Evolutionary conservation across 2,329 filamentous ascomycete genomes (phyloP).

Genomic region (Cadophora gregata): DNA sequence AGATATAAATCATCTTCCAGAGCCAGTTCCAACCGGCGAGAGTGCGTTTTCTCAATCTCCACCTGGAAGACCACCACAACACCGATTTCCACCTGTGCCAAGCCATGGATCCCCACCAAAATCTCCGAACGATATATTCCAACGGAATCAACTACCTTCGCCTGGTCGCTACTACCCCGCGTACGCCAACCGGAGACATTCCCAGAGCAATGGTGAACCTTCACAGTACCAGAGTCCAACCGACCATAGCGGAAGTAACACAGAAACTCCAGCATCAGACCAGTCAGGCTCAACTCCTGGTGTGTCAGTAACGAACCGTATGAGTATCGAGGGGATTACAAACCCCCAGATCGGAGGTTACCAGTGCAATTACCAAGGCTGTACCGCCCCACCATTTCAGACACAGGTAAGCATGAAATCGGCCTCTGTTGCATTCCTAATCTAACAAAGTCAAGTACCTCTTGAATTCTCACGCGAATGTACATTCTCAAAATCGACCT

Average conservation of each 20-base stretch:
- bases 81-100: constrained; percentile 34
- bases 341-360: constrained; percentile 60
- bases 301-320: constrained; percentile 54
- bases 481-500: constrained; percentile 68
- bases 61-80: constrained; percentile 35
- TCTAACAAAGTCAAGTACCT: constrained; percentile 57
- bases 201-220: constrained; percentile 34
- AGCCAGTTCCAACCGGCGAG: constrained; percentile 32
- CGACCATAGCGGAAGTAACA: constrained; percentile 45
- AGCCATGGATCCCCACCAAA: constrained; percentile 41
- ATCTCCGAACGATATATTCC: constrained; percentile 41
- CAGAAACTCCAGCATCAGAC: constrained; percentile 55
- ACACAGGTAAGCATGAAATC: constrained; percentile 60
- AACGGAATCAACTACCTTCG: constrained; percentile 52
- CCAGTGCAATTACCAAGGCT: constrained; percentile 66
- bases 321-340: constrained; percentile 64
- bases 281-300: constrained; percentile 52
- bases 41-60: constrained; percentile 41
- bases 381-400: constrained; percentile 75
- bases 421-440: neutral
- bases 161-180: constrained; percentile 37
- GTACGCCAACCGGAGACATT: constrained; percentile 36
- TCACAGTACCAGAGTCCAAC: constrained; percentile 35
- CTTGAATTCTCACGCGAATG: constrained; percentile 79
- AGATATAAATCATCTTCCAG: constrained; percentile 40